A percentile compares a stretch with the other conserved stretches of the same genome.
phyloP scores from a whole-genome alignment of 1,139 yeast genomes.

The Lodderomyces theae region DNA sequence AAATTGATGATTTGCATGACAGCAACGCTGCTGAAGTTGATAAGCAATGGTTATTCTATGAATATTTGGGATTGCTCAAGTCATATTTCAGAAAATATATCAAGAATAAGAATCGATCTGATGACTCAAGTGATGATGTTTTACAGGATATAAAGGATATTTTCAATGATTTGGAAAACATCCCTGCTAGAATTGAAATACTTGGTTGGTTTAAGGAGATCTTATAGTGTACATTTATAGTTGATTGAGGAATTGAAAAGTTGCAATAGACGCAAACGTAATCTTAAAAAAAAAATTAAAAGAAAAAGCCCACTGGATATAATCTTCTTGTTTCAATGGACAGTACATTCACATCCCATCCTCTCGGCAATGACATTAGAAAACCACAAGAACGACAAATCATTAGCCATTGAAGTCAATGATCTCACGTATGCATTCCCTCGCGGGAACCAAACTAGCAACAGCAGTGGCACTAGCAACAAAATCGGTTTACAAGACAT shows the following conservation, averaged over 20 bases:
- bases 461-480: conserved; percentile 32
- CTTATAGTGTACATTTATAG: background rate
- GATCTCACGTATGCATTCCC: conserved; percentile 71
- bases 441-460: conserved; percentile 21
- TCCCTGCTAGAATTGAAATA: conserved; percentile 26
- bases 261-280: too few species aligned
- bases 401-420: conserved; percentile 60
- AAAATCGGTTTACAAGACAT: conserved; percentile 70
- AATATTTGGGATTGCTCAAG: conserved; percentile 43
- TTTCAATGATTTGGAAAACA: conserved; percentile 25
- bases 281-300: too few species aligned
- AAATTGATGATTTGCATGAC: conserved; percentile 26
- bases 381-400: conserved; percentile 12
- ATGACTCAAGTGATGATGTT: conserved; percentile 15
- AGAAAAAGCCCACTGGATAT: too few species aligned
- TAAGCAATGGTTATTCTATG: conserved; percentile 43
- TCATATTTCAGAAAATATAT: conserved; percentile 36
- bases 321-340: too few species aligned
- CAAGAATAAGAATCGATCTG: conserved; percentile 17
- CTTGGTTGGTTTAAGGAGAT: conserved; percentile 25
- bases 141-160: conserved; percentile 22
- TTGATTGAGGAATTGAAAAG: background rate
- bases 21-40: conserved; percentile 31
- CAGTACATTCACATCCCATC: too few species aligned
- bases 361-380: conserved; percentile 2